phyloP scores from a whole-genome alignment of 192 early-diverging fungal genomes.

The Podila verticillata region DNA sequence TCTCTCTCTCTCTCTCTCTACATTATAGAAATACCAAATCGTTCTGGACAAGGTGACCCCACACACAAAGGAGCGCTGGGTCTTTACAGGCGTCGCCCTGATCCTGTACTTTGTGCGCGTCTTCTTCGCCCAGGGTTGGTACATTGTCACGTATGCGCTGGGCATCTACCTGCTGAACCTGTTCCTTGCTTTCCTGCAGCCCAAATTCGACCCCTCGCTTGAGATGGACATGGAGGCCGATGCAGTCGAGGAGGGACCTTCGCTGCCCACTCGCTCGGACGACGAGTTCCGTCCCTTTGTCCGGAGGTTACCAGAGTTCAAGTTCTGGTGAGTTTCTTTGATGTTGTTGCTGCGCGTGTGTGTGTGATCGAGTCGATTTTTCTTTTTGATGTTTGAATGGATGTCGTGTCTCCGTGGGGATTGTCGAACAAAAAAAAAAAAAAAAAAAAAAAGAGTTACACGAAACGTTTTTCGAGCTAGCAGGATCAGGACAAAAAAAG shows the following conservation, averaged over 20 bases:
- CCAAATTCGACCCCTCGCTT: conserved; percentile 94
- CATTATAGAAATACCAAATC: conserved; percentile 75
- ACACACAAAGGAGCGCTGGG: conserved; percentile 82
- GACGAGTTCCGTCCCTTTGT: conserved; percentile 99
- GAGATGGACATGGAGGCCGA: conserved; percentile 74
- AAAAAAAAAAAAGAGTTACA: background rate
- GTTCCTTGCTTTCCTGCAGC: conserved; percentile 95
- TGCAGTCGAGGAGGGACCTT: conserved; percentile 70
- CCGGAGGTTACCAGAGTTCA: conserved; percentile 96
- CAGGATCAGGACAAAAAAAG: too few relatives aligned
- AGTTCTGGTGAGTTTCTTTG: conserved; percentile 85
- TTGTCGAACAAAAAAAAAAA: background rate
- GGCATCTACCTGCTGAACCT: conserved; percentile 96
- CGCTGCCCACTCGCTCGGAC: conserved; percentile 86
- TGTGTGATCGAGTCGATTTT: background rate
- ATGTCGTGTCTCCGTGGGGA: too few relatives aligned
- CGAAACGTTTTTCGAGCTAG: too few relatives aligned
- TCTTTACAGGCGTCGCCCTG: conserved; percentile 64
- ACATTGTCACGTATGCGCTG: conserved; percentile 92
- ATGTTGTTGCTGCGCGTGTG: background rate
- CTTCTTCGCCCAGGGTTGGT: conserved; percentile 89
- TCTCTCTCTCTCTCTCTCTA: background rate
- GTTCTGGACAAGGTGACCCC: conserved; percentile 88
- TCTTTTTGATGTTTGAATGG: background rate
- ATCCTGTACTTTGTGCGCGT: conserved; percentile 84